Percentiles rank a stretch among this genome's conserved stretches.
phyloP scores from a whole-genome alignment of 1,139 yeast species.

The Ashbya aceris region DNA sequence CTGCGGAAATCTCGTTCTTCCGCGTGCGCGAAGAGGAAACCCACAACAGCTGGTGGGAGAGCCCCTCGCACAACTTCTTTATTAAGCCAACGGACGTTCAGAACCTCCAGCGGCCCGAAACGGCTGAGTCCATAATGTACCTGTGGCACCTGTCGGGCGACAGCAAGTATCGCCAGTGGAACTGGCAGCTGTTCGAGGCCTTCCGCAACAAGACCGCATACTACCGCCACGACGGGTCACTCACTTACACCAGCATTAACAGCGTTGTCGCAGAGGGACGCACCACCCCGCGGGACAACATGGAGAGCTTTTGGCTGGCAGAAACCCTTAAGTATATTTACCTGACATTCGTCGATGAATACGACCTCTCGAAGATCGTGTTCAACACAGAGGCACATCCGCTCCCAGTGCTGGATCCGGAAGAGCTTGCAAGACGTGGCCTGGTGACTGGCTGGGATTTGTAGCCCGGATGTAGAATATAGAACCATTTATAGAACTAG shows the following conservation, averaged over 20 bases:
- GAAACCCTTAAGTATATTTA: constrained; percentile 87
- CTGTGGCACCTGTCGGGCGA: constrained; percentile 77
- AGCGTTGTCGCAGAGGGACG: constrained; percentile 51
- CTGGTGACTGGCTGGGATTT: constrained; percentile 21
- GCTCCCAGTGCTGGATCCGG: constrained; percentile 43
- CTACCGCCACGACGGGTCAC: constrained; percentile 29
- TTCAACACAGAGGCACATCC: constrained; percentile 95
- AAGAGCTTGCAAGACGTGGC: constrained; percentile 9
- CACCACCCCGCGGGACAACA: constrained; percentile 47
- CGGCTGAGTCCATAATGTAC: constrained; percentile 81
- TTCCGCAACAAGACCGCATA: constrained; percentile 54
- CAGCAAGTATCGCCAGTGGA: constrained; percentile 79
- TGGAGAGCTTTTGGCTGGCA: constrained; percentile 92
- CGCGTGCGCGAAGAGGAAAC: constrained; percentile 13
- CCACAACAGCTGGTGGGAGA: constrained; percentile 13
- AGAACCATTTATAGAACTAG: constrained; percentile 31
- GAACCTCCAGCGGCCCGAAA: constrained; percentile 87
- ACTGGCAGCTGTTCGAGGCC: constrained; percentile 72
- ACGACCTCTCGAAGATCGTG: constrained; percentile 55
- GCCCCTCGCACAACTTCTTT: constrained; percentile 43
- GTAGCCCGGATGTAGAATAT: not conserved
- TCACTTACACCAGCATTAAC: constrained; percentile 52
- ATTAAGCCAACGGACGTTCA: constrained; percentile 70
- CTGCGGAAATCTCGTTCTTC: constrained; percentile 86
- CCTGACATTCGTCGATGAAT: constrained; percentile 65